phyloP scores from a whole-genome alignment of 1,284 basidiomycete genomes.

The Vanrija sp. region DNA sequence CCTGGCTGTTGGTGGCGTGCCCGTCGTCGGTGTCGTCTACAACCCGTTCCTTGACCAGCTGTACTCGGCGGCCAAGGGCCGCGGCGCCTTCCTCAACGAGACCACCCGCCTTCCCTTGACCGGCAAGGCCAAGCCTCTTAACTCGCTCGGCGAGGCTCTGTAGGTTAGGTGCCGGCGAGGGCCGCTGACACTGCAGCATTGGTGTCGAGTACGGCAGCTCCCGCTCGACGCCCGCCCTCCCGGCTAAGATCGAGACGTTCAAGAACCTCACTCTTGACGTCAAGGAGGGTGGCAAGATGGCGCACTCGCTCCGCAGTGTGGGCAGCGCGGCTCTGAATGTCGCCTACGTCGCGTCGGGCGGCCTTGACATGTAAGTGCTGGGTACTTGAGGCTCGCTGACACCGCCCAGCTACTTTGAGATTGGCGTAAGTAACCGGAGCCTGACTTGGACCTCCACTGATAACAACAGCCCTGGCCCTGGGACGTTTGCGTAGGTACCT shows the following conservation, averaged over 20 bases:
- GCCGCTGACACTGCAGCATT: slow-evolving; percentile 47
- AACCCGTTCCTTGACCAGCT: slow-evolving; percentile 87
- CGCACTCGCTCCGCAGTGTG: slow-evolving; percentile 74
- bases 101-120: slow-evolving; percentile 66
- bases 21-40: slow-evolving; percentile 84
- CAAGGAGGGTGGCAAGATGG: slow-evolving; percentile 71
- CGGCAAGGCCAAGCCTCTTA: slow-evolving; percentile 64
- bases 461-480: slow-evolving; percentile 60
- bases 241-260: slow-evolving; percentile 70
- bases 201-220: slow-evolving; percentile 88
- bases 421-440: slow-evolving; percentile 55
- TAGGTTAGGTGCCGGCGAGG: slow-evolving; percentile 9
- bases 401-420: slow-evolving; percentile 62
- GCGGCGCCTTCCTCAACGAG: slow-evolving; percentile 71
- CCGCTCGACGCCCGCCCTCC: slow-evolving; percentile 62
- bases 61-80: slow-evolving; percentile 74
- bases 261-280: slow-evolving; percentile 72
- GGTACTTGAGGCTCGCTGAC: background rate
- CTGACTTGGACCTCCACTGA: background rate
- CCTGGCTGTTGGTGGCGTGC: slow-evolving; percentile 72
- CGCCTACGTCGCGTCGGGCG: slow-evolving; percentile 75
- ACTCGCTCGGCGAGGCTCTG: slow-evolving; percentile 73
- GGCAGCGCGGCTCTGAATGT: slow-evolving; percentile 85
- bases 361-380: slow-evolving; percentile 64
- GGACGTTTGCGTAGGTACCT: slow-evolving; percentile 71